Evolutionary conservation across 768 basidiomycete species (phyloP).

Genomic region (Exsudoporus frostii): DNA sequence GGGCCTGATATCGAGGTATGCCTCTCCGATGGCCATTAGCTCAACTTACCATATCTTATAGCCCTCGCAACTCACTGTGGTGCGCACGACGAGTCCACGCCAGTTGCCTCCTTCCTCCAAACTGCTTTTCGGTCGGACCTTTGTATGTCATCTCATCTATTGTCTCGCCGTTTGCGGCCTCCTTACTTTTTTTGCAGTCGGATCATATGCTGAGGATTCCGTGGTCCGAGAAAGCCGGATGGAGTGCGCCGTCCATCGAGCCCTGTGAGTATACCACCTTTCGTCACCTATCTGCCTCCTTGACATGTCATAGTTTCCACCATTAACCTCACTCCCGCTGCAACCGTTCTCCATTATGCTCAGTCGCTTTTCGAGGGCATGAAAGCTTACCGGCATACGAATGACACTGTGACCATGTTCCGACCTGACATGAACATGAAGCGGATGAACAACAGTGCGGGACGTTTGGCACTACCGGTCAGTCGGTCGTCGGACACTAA

Average conservation of each 20-base stretch:
- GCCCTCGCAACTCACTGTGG: conserved; percentile 53
- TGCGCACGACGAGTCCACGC: conserved; percentile 50
- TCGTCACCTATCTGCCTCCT: neutral
- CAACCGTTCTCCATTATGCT: conserved; percentile 89
- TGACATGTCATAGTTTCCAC: conserved; percentile 20
- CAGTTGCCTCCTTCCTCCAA: conserved; percentile 59
- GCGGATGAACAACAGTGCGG: conserved; percentile 85
- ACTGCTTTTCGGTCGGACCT: conserved; percentile 82
- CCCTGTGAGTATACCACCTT: conserved; percentile 56
- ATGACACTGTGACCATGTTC: conserved; percentile 79
- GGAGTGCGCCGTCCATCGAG: conserved; percentile 78
- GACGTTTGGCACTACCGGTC: conserved; percentile 74
- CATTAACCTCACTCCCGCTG: conserved; percentile 30
- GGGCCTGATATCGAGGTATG: conserved; percentile 53
- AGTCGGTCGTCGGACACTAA: conserved; percentile 19
- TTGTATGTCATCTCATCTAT: conserved; percentile 45
- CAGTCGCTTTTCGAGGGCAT: conserved; percentile 90
- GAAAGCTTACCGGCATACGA: conserved; percentile 82
- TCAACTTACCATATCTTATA: conserved; percentile 21
- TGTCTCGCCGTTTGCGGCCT: conserved; percentile 5
- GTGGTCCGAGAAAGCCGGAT: conserved; percentile 72
- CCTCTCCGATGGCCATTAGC: neutral
- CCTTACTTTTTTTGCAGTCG: conserved; percentile 43
- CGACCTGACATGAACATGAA: conserved; percentile 98
- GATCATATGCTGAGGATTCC: conserved; percentile 84